Conservation (phyloP, 495 filamentous ascomycete species). For the Zalerion maritima region DNA sequence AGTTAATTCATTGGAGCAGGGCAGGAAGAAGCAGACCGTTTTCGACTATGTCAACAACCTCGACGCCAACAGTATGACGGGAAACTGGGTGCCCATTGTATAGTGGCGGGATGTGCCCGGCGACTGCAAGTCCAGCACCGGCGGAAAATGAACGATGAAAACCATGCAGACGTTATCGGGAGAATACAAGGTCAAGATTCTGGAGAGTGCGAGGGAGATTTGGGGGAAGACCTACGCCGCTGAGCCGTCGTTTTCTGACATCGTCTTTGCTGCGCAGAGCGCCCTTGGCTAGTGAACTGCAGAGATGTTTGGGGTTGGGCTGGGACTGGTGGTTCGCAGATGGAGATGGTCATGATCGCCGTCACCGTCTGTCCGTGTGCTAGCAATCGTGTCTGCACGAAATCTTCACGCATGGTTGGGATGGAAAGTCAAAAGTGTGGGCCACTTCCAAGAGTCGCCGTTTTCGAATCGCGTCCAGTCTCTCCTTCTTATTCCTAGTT, state of each 20-base stretch:
- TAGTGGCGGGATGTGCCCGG: not conserved
- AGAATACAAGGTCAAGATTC: conserved; percentile 1
- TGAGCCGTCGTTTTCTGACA: not conserved
- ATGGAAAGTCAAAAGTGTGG: not conserved
- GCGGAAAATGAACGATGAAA: not conserved
- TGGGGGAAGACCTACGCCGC: not conserved
- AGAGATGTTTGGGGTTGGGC: not conserved
- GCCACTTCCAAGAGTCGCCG: too few species aligned
- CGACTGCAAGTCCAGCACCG: not conserved
- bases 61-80: conserved; percentile 1
- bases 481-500: too few species aligned
- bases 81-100: not conserved
- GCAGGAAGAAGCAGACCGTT: not conserved
- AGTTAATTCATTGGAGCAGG: too few species aligned
- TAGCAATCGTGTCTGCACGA: not conserved
- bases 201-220: not conserved
- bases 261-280: not conserved
- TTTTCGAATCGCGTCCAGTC: too few species aligned
- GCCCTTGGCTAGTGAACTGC: not conserved
- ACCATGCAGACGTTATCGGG: not conserved
- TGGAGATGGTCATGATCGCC: not conserved
- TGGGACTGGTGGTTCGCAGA: not conserved
- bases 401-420: not conserved
- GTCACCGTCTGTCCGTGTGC: not conserved
- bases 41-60: not conserved